Percentiles rank a stretch among this genome's conserved stretches.
Conservation (phyloP, 2,329 filamentous ascomycete genomes). For the Westerdykella ornata region DNA sequence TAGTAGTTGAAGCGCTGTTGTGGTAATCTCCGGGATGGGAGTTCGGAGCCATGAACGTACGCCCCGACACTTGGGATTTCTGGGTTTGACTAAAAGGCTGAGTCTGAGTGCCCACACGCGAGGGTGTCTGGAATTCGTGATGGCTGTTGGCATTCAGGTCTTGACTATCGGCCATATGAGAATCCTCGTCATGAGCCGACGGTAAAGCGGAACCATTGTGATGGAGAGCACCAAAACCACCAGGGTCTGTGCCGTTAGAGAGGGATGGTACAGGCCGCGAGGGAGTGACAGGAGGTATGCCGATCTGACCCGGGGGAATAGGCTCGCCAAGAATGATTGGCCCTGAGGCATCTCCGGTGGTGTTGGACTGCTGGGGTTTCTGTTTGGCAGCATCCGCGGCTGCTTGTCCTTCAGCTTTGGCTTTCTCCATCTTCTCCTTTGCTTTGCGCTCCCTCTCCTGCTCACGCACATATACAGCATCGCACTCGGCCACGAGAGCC, state of each 20-base stretch:
- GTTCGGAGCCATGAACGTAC: conserved; percentile 53
- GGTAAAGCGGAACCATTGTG: conserved; percentile 41
- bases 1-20: conserved; percentile 87
- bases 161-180: conserved; percentile 42
- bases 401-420: conserved; percentile 33
- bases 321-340: conserved; percentile 55
- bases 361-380: conserved; percentile 38
- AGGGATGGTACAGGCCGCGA: conserved; percentile 46
- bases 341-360: conserved; percentile 40
- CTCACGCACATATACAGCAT: conserved; percentile 66
- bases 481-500: conserved; percentile 63
- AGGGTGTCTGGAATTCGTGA: conserved; percentile 31
- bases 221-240: conserved; percentile 27
- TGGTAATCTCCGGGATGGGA: conserved; percentile 57
- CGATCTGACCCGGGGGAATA: conserved; percentile 47
- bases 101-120: conserved; percentile 32
- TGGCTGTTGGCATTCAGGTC: conserved; percentile 29
- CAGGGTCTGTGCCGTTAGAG: conserved; percentile 51
- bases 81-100: conserved; percentile 39
- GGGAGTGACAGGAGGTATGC: conserved; percentile 42
- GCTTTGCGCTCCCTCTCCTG: conserved; percentile 58
- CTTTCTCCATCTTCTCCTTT: conserved; percentile 47
- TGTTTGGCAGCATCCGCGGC: conserved; percentile 37
- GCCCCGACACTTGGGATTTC: conserved; percentile 59
- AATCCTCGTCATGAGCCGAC: conserved; percentile 38